phyloP scores from a whole-genome alignment of 148 eudicot species.

The Pouteria glomerata region DNA sequence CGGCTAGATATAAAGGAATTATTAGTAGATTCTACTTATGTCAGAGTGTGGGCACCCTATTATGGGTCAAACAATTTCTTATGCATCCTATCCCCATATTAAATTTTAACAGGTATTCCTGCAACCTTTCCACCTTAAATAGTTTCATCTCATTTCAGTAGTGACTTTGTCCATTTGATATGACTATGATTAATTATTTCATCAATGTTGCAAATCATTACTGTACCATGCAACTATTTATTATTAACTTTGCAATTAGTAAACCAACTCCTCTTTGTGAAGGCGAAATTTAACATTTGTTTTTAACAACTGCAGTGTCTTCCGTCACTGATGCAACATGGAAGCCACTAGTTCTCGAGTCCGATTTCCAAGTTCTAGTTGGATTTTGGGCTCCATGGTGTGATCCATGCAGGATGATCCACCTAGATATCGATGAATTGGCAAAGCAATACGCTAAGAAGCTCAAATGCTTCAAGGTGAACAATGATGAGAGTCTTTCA shows the following conservation, averaged over 20 bases:
- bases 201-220: background rate
- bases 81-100: background rate
- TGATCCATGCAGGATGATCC: constrained; percentile 87
- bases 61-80: no score
- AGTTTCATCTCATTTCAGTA: background rate
- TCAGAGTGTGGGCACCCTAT: constrained; percentile 98
- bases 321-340: constrained; percentile 51
- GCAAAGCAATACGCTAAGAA: constrained; percentile 67
- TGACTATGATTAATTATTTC: background rate
- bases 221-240: background rate
- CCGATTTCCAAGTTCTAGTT: constrained; percentile 54
- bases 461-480: constrained; percentile 78
- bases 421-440: constrained; percentile 67
- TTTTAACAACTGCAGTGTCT: constrained; percentile 50
- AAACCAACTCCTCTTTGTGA: background rate
- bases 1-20: constrained; percentile 74
- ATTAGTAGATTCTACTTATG: constrained; percentile 66
- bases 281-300: background rate
- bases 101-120: background rate
- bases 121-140: background rate
- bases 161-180: background rate
- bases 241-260: background rate
- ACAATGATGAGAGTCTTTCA: constrained; percentile 76
- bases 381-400: constrained; percentile 99
- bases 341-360: constrained; percentile 60